A percentile compares a stretch with the other conserved stretches of the same genome.
Conservation (phyloP, 495 filamentous ascomycete genomes). For the Neurospora sp. region DNA sequence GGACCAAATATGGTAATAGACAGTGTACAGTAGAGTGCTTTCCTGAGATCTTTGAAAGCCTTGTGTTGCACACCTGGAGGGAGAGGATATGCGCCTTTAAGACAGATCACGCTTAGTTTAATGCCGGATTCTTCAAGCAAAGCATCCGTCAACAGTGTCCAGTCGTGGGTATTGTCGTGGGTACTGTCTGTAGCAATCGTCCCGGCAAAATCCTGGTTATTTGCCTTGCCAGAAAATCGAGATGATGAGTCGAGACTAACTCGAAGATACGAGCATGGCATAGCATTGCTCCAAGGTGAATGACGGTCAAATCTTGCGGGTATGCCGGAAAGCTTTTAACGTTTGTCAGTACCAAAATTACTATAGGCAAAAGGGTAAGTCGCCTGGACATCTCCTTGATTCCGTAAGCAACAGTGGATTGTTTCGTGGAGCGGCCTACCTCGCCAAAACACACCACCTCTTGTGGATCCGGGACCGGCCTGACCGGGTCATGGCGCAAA, state of each 20-base stretch:
- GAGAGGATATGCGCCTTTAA: accelerated
- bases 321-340: background rate
- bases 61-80: accelerated
- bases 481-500: background rate
- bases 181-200: background rate
- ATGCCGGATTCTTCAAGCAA: background rate
- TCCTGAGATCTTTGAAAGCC: accelerated
- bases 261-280: background rate
- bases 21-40: constrained; percentile 4
- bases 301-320: background rate
- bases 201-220: background rate
- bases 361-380: too few relatives aligned
- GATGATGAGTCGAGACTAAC: background rate
- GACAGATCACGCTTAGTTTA: background rate
- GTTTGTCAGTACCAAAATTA: background rate
- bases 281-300: background rate
- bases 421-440: background rate
- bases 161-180: background rate
- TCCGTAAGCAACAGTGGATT: too few relatives aligned
- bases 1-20: constrained; percentile 24
- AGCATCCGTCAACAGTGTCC: background rate
- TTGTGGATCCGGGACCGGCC: background rate
- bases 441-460: background rate
- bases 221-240: background rate
- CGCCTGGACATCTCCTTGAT: too few relatives aligned